Conservation (phyloP, 257 asterid genomes). For the Lycium ferocissimum region DNA sequence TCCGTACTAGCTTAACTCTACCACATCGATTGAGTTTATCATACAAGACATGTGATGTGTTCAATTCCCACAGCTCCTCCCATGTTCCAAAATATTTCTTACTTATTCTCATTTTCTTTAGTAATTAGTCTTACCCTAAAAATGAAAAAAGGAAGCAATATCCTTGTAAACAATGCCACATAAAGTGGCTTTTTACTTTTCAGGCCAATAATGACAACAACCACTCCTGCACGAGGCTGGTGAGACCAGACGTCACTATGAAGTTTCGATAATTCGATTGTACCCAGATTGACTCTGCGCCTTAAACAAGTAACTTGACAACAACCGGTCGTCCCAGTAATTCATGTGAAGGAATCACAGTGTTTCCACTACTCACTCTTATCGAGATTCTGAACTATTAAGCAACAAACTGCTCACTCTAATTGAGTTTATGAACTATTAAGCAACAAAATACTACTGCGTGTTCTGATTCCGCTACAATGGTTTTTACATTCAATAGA, state of each 20-base stretch:
- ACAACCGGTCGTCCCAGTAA: neutral
- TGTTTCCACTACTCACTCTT: neutral
- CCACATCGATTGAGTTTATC: neutral
- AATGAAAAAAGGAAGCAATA: neutral
- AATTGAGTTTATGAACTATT: neutral
- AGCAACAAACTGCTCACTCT: neutral
- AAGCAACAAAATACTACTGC: slow-evolving; percentile 15
- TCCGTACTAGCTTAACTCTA: neutral
- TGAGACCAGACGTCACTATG: slow-evolving; percentile 5
- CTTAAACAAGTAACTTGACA: neutral
- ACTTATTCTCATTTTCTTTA: no score
- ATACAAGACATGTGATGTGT: neutral
- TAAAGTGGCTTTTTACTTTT: neutral
- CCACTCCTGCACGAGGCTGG: slow-evolving; percentile 7
- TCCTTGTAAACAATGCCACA: neutral
- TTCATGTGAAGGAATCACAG: neutral
- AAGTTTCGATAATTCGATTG: neutral
- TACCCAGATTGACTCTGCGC: neutral
- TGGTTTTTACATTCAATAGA: neutral
- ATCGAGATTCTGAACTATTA: neutral
- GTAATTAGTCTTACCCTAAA: neutral
- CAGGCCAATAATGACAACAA: neutral
- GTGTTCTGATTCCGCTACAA: neutral
- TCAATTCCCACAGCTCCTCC: neutral
- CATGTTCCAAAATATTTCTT: neutral